A percentile compares a stretch with the other conserved stretches of the same genome.
These are phyloP conservation scores for Uromyces viciae-fabae DNA, from an alignment of 1,284 basidiomycete species.

Conservation along the genomic window DNA sequence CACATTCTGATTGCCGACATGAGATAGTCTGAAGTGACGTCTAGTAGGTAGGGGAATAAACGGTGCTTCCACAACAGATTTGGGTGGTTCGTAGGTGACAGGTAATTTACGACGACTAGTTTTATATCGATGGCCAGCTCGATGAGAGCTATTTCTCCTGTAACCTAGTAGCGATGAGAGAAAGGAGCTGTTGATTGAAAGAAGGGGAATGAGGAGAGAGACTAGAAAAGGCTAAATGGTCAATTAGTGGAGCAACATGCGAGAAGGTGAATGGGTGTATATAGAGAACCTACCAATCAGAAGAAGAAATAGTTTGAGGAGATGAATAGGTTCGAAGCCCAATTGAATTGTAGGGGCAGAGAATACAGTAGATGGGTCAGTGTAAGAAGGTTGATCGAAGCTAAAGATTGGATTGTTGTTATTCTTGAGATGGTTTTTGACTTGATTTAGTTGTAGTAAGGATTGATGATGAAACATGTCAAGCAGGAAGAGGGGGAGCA, in stretches of 20 bases:
- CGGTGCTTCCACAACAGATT: slow-evolving; percentile 24
- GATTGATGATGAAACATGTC: too few relatives aligned
- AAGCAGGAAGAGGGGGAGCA: too few relatives aligned
- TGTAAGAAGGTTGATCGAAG: not conserved
- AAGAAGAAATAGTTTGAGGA: slow-evolving; percentile 10
- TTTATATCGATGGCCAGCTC: not conserved
- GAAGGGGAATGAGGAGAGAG: slow-evolving; percentile 27
- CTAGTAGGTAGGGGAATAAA: slow-evolving; percentile 30
- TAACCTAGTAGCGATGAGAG: not conserved
- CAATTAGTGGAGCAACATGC: not conserved
- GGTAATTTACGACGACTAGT: not conserved
- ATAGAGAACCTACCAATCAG: not conserved
- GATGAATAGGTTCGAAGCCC: slow-evolving; percentile 20
- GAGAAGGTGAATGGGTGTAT: not conserved
- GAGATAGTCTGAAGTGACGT: slow-evolving; percentile 35
- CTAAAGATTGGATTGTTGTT: too few relatives aligned
- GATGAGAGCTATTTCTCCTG: slow-evolving; percentile 16
- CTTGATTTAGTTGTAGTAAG: too few relatives aligned
- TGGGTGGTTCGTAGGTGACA: slow-evolving; percentile 18
- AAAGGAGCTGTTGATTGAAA: not conserved
- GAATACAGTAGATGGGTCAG: not conserved
- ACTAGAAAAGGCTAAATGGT: not conserved
- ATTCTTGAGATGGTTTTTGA: too few relatives aligned
- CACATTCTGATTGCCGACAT: slow-evolving; percentile 16
- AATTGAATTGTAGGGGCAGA: not conserved